A percentile compares a stretch with the other conserved stretches of the same genome.
Evolutionary conservation across 306 rosid genomes (phyloP).

Genomic region (Cucumis melo): DNA sequence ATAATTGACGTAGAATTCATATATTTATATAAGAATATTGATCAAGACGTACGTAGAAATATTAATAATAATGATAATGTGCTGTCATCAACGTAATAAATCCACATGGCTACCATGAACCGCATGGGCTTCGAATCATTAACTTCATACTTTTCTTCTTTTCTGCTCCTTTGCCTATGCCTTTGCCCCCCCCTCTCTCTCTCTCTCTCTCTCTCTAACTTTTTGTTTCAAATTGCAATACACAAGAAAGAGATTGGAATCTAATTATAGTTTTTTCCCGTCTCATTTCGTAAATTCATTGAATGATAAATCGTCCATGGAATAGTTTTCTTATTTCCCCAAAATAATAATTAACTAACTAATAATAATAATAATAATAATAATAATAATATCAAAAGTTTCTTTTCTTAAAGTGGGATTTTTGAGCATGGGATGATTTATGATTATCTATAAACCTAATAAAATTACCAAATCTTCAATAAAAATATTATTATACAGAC

Average conservation of each 20-base stretch:
- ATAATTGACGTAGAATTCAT: not conserved
- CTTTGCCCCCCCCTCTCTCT: too few species aligned
- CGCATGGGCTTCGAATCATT: not conserved
- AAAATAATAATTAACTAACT: not conserved
- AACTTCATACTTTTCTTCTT: not conserved
- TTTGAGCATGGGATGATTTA: not conserved
- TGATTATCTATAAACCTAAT: not conserved
- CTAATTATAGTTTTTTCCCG: not conserved
- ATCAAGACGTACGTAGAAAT: not conserved
- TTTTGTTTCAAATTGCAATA: not conserved
- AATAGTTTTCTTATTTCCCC: not conserved
- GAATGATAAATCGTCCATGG: not conserved
- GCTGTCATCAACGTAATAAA: not conserved
- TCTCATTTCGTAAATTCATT: not conserved
- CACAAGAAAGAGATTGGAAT: not conserved
- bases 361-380: not conserved
- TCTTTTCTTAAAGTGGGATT: not conserved
- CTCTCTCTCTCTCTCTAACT: too few species aligned
- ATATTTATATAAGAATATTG: not conserved
- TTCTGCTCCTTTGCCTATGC: not conserved
- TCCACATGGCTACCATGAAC: not conserved
- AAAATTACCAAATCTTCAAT: not conserved
- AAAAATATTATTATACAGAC: not conserved
- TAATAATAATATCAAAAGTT: not conserved
- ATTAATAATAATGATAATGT: not conserved